phyloP scores from a whole-genome alignment of 805 yeast species.

The Scheffersomyces coipomensis region DNA sequence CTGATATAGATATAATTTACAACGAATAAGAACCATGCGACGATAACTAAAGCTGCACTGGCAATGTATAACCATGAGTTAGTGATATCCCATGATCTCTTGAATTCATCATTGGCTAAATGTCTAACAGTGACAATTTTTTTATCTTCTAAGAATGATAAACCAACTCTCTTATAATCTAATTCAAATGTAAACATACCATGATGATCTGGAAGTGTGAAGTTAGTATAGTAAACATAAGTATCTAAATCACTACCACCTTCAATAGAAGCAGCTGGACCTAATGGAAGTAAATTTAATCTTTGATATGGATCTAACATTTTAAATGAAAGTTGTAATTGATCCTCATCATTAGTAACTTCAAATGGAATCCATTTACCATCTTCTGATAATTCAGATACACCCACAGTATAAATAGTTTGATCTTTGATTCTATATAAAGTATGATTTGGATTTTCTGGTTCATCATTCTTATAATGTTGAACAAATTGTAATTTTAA shows the following conservation, averaged over 20 bases:
- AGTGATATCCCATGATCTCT: constrained; percentile 88
- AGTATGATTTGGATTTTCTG: constrained; percentile 35
- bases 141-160: constrained; percentile 61
- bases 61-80: constrained; percentile 90
- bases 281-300: constrained; percentile 52
- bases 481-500: constrained; percentile 53
- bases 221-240: constrained; percentile 48
- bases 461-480: constrained; percentile 53
- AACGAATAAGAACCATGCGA: constrained; percentile 79
- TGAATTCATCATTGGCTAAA: constrained; percentile 92
- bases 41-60: constrained; percentile 64
- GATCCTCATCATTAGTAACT: constrained; percentile 38
- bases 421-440: constrained; percentile 76
- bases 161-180: constrained; percentile 78
- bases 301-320: constrained; percentile 97
- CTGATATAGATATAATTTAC: constrained; percentile 53
- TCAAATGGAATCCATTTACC: constrained; percentile 70
- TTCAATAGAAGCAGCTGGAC: constrained; percentile 30
- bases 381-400: constrained; percentile 41
- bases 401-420: constrained; percentile 52
- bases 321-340: constrained; percentile 77
- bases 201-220: constrained; percentile 89
- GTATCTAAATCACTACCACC: constrained; percentile 45
- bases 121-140: constrained; percentile 84
- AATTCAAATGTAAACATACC: constrained; percentile 89